Evolutionary conservation across 2,329 filamentous ascomycete genomes (phyloP).

Genomic region (Phyllosticta paracitricarpa): DNA sequence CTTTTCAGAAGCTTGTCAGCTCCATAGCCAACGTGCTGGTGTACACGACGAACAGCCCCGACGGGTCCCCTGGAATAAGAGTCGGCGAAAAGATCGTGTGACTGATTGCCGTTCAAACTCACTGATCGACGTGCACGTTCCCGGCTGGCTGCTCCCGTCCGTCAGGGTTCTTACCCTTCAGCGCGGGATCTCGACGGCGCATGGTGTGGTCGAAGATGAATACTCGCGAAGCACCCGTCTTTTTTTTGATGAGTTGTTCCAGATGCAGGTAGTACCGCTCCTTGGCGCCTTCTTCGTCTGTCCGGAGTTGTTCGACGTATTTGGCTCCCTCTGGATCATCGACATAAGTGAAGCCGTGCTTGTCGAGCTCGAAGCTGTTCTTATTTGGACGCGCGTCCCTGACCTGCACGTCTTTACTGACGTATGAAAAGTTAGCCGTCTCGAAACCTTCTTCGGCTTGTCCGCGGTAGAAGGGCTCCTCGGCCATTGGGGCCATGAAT

Average conservation of each 20-base stretch:
- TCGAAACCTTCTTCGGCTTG: slow-evolving; percentile 2
- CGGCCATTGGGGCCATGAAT: too few relatives aligned
- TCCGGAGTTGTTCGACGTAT: background rate
- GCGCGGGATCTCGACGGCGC: background rate
- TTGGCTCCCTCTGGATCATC: background rate
- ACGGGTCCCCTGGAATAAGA: background rate
- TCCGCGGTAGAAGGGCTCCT: slow-evolving; percentile 11
- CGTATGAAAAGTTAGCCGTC: slow-evolving; percentile 5
- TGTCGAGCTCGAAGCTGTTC: slow-evolving; percentile 11
- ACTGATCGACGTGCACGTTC: background rate
- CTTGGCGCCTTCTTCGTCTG: slow-evolving; percentile 4
- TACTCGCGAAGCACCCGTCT: slow-evolving; percentile 11
- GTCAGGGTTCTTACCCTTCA: background rate
- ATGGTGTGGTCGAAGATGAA: slow-evolving; percentile 12
- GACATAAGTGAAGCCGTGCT: slow-evolving; percentile 13
- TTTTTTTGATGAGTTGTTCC: slow-evolving; percentile 9
- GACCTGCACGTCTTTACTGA: slow-evolving; percentile 1
- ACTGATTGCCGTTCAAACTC: background rate
- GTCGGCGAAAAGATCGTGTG: too few relatives aligned
- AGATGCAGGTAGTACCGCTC: slow-evolving; percentile 12
- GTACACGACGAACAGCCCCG: background rate
- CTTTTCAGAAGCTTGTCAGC: background rate
- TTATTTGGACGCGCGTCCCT: slow-evolving; percentile 6
- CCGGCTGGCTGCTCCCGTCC: background rate
- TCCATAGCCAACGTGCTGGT: background rate